Evolutionary conservation across 345 rosid genomes (phyloP).

Genomic region (Capsella bursapastoris): DNA sequence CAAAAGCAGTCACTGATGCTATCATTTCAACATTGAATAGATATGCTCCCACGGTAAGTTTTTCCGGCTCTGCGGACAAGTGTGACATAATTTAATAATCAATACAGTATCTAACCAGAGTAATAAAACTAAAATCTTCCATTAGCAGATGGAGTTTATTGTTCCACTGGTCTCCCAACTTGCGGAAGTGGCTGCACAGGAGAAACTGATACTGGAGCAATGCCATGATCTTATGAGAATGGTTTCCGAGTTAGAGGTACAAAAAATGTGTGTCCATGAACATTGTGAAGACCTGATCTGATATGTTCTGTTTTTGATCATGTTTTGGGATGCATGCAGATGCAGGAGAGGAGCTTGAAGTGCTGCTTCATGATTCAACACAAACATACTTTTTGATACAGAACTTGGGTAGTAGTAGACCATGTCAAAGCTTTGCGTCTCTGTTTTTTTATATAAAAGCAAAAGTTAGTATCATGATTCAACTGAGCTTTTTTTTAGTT

Average conservation of each 20-base stretch:
- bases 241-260: conserved; percentile 64
- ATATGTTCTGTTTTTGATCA: conserved; percentile 5
- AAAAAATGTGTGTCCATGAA: conserved; percentile 5
- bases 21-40: conserved; percentile 49
- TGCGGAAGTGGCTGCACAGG: conserved; percentile 63
- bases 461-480: background rate
- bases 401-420: conserved; percentile 12
- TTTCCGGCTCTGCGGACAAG: conserved; percentile 1
- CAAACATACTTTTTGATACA: conserved; percentile 37
- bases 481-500: too few relatives aligned
- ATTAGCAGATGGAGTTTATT: conserved; percentile 51
- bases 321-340: conserved; percentile 47
- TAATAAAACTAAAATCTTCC: background rate
- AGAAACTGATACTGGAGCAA: conserved; percentile 65
- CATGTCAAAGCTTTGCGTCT: conserved; percentile 7
- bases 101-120: background rate
- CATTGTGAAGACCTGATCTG: conserved; percentile 16
- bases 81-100: background rate
- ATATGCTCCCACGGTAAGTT: conserved; percentile 54
- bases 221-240: conserved; percentile 59
- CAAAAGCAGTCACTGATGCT: conserved; percentile 55
- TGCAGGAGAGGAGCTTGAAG: conserved; percentile 64
- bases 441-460: background rate
- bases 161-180: conserved; percentile 56
- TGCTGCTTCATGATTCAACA: conserved; percentile 49